These are phyloP conservation scores for Penicillium concentricum DNA, from an alignment of 2,329 filamentous ascomycete species.

Conservation along the genomic window DNA sequence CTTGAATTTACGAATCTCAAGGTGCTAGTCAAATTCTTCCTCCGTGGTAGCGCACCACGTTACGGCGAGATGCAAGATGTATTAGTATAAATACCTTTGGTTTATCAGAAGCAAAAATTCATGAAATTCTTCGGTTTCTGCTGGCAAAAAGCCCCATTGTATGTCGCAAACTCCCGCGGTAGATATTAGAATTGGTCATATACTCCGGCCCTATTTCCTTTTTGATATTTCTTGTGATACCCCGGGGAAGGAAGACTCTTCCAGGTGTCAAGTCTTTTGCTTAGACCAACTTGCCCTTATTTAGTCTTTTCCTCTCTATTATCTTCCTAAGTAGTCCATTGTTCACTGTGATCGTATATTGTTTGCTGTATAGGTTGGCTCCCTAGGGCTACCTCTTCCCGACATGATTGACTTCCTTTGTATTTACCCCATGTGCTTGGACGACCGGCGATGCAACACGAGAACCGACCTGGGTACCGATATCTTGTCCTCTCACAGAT, in stretches of 20 bases:
- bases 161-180: not conserved
- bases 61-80: too few species aligned
- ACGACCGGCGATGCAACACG: not conserved
- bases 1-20: too few species aligned
- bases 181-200: conserved; percentile 1
- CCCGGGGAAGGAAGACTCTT: not conserved
- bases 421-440: not conserved
- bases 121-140: too few species aligned
- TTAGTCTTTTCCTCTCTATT: not conserved
- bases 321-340: not conserved
- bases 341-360: not conserved
- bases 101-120: too few species aligned
- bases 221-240: not conserved
- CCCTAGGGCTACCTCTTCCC: not conserved
- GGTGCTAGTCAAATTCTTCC: too few species aligned
- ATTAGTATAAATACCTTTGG: too few species aligned
- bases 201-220: not conserved
- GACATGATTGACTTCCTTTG: not conserved
- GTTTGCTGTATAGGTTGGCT: not conserved
- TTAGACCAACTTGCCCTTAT: not conserved
- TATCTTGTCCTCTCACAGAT: not conserved
- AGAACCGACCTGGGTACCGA: not conserved
- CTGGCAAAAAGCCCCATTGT: not conserved
- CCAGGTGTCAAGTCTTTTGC: not conserved
- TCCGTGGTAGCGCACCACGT: too few species aligned